Base-by-base conservation (phyloP, 202 grass and related monocot genomes). In the Schoenoplectus tabernaemontani region DNA sequence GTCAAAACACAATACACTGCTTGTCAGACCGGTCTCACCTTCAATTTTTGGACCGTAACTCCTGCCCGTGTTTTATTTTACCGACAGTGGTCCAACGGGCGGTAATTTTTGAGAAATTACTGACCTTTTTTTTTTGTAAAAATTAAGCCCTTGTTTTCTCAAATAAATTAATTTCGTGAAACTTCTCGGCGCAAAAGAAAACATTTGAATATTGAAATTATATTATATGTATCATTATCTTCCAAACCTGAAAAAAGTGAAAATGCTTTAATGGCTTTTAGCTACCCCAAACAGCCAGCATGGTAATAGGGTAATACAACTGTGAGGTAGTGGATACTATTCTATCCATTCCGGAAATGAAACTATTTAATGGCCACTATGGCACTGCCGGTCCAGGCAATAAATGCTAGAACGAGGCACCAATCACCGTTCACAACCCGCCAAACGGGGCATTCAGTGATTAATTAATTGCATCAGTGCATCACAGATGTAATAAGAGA, bases 371-470 rank as follows among this genome's bases (percentile, higher is more conserved):
- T 30, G 43, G 23, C 2, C 13, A 72, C 50, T 72, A 72, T 26
- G 48, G 68, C 23, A 13, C 4, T 46, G 19, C 13, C 43, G 68
- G 68, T 72, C 68, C 42, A 72, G 23, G 43, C 43, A 72, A 32
- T 72, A 72, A 72, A 72, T 72, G 63, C 43, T 72, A 72, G 12
- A 72, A 72, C 68, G 23, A 30, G 1, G 7, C 23, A 50, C 68
- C 68, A 50, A 50, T 50, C 39, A 70, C 42, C 28, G 16, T 16
- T 26, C 22, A 71, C 42, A 71, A 71, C 68, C 68, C 68, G 12
- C 46, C 70, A 54, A 75, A 53, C 26, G 15, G 69, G 26, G 46
- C 69, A 74, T 53, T n/a, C n/a, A n/a, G n/a, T n/a, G n/a, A n/a
- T n/a, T n/a, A n/a, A n/a, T n/a, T n/a, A n/a, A n/a, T n/a, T n/a